Percentiles rank a stretch among this genome's conserved stretches.
These are phyloP conservation scores for Penicillium cosmopolitanum DNA, from an alignment of 495 filamentous ascomycete species.

Conservation along the genomic window DNA sequence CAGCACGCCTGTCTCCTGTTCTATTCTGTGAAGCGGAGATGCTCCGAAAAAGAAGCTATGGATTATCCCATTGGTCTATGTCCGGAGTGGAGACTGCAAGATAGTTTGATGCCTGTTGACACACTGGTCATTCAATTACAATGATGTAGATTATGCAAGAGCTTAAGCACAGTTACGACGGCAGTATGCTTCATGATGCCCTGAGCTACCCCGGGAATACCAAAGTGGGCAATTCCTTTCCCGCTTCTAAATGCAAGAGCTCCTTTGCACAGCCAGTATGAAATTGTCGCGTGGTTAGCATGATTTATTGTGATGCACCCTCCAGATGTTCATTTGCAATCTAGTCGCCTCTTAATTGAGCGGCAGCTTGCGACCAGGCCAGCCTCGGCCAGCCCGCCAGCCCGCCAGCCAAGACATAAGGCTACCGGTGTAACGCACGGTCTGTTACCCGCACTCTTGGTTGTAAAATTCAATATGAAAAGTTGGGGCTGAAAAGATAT, in stretches of 20 bases:
- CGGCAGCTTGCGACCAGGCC: not conserved
- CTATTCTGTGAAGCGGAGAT: no score
- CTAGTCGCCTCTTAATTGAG: not conserved
- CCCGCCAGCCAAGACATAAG: slow-evolving; percentile 2
- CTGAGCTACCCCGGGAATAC: not conserved
- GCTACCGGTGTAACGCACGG: not conserved
- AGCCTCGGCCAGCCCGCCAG: not conserved
- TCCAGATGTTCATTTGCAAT: not conserved
- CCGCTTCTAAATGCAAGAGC: not conserved
- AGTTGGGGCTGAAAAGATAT: not conserved
- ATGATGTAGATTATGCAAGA: not conserved
- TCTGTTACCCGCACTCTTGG: not conserved
- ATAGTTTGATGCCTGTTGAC: no score
- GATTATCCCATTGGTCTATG: no score
- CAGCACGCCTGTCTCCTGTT: no score
- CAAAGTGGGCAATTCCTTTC: not conserved
- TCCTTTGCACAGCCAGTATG: not conserved
- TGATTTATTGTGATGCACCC: not conserved
- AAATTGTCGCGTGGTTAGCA: not conserved
- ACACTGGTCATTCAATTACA: not conserved
- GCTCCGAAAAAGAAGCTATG: no score
- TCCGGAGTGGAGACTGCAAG: no score
- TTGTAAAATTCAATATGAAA: not conserved
- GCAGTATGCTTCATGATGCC: not conserved
- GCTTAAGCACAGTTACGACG: not conserved